Base-by-base conservation (phyloP, 2,329 filamentous ascomycete genomes). In the Fusarium sterilihyphosum region DNA sequence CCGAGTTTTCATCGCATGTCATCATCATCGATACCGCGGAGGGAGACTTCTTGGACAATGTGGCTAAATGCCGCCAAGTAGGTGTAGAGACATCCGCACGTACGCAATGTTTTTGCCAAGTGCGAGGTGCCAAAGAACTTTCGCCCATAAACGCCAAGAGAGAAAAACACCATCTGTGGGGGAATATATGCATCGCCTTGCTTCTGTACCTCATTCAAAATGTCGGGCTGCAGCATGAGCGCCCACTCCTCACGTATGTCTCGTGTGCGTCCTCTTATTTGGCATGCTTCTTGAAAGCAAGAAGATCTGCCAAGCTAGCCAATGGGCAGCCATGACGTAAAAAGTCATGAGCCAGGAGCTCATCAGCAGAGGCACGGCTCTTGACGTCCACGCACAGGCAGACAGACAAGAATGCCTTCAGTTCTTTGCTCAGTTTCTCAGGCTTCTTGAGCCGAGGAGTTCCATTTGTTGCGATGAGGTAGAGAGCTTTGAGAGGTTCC, bases 401-500 rank as follows among this genome's bases (percentile, higher is more conserved):
- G 73, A 98, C 95, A 33, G 94, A 96, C 80, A 99, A 84, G 90
- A 99, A 99, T 29, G 94, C 94, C 88, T 98, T 98, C 77, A 99
- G 91, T 85, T 98, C 96, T 87, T 98, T 98, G 86, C 94, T 97
- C 70, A 98, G 90, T 86, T 97, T 98, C 85, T 99, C 96, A 2
- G 96, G 96, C 85, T 98, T 98, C 93, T 99, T 99, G 73, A 99
- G 89, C 66, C 95, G 92, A 29, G 96, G 96, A 7, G 96, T 98
- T 76, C 96, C 96, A 85, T 98, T 98, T 64, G 96, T 99, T 54
- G 96, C 96, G 81, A 99, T 99, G 71, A 99, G 90, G 83, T 98
- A 99, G 53, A 99, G 89, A 13, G 96, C 96, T 88, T 98, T 98
- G 65, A 99, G 90, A 1, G 96, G 96, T 84, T 98, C 96, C 84